phyloP scores from a whole-genome alignment of 495 filamentous ascomycete species.

The Parmelia sp. region DNA sequence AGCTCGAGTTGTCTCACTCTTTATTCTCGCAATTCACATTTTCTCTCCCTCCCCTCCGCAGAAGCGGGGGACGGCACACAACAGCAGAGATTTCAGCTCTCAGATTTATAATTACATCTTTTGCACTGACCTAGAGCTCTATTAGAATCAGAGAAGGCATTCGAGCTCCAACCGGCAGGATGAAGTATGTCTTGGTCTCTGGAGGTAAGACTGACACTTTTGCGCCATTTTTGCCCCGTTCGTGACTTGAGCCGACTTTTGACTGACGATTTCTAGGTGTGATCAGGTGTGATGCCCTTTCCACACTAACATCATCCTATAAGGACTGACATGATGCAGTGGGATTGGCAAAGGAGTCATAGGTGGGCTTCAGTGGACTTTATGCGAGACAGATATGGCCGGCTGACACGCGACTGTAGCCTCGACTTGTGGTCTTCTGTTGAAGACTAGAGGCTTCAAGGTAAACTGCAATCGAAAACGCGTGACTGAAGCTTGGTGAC shows the following conservation, averaged over 20 bases:
- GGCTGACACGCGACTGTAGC: slow-evolving; percentile 40
- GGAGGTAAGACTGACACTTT: slow-evolving; percentile 50
- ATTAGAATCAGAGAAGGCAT: background rate
- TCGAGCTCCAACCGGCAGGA: slow-evolving; percentile 38
- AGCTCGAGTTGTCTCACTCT: background rate
- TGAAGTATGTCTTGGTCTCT: slow-evolving; percentile 81
- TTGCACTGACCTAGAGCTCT: background rate
- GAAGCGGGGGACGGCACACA: slow-evolving; percentile 11
- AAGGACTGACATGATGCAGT: slow-evolving; percentile 52
- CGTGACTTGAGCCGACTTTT: slow-evolving; percentile 29
- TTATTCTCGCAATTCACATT: background rate
- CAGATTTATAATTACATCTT: too few species aligned
- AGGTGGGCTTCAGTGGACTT: slow-evolving; percentile 41
- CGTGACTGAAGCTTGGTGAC: slow-evolving; percentile 19
- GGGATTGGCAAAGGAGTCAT: slow-evolving; percentile 83
- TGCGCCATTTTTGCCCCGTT: slow-evolving; percentile 4
- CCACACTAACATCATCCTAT: background rate
- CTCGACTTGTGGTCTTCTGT: slow-evolving; percentile 65
- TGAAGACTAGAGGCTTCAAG: slow-evolving; percentile 77
- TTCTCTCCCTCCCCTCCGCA: slow-evolving; percentile 11
- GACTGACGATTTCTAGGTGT: slow-evolving; percentile 28
- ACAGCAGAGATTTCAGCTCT: background rate
- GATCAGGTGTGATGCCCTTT: slow-evolving; percentile 10
- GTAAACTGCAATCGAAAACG: slow-evolving; percentile 37
- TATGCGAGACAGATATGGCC: slow-evolving; percentile 23